Conservation (phyloP, 192 early-diverging fungal species). For the Mortierella hygrophila region DNA sequence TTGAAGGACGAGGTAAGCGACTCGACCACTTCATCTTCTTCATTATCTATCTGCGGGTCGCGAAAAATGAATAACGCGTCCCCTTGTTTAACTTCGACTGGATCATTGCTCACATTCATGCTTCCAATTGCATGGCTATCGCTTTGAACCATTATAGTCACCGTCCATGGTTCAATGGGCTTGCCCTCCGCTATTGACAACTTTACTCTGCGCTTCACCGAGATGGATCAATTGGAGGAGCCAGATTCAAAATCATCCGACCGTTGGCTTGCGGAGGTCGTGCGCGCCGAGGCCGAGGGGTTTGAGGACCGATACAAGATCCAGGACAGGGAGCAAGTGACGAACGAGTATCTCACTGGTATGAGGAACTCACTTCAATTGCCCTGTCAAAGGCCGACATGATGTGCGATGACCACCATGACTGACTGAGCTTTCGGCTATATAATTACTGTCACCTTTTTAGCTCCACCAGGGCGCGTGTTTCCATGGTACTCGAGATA, state of each 20-base stretch:
- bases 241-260: slow-evolving; percentile 62
- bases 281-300: slow-evolving; percentile 33
- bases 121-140: neutral
- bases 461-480: slow-evolving; percentile 65
- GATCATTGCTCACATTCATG: slow-evolving; percentile 1
- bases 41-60: neutral
- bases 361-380: neutral
- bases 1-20: slow-evolving; percentile 70
- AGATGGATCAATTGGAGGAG: slow-evolving; percentile 67
- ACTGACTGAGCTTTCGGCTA: too few relatives aligned
- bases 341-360: slow-evolving; percentile 60
- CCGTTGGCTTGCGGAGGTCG: slow-evolving; percentile 62
- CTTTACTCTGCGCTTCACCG: slow-evolving; percentile 75
- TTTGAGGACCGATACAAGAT: slow-evolving; percentile 47
- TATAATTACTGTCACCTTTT: neutral
- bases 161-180: slow-evolving; percentile 72
- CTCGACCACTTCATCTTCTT: neutral
- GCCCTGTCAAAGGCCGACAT: neutral
- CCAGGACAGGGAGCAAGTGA: slow-evolving; percentile 60
- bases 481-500: slow-evolving; percentile 92
- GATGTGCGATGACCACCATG: too few relatives aligned
- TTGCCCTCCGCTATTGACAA: slow-evolving; percentile 69
- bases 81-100: neutral
- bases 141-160: slow-evolving; percentile 46
- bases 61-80: slow-evolving; percentile 4